These are phyloP conservation scores for Ceratocystis diversiconidia DNA, from an alignment of 2,329 filamentous ascomycete genomes.

Conservation along the genomic window DNA sequence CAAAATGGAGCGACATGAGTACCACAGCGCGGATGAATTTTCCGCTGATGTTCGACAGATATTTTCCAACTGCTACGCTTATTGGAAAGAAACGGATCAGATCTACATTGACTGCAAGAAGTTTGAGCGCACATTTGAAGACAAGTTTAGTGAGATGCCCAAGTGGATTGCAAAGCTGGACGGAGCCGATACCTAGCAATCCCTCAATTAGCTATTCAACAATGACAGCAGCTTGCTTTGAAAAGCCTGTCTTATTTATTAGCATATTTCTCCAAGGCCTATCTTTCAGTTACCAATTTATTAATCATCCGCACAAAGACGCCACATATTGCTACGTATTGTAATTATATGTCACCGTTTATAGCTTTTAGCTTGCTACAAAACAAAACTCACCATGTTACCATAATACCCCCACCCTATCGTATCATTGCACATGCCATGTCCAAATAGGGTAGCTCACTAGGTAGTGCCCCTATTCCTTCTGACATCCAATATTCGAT, in stretches of 20 bases:
- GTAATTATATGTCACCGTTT: neutral
- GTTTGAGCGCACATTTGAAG: constrained; percentile 43
- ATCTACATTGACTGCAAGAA: constrained; percentile 43
- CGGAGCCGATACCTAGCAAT: constrained; percentile 7
- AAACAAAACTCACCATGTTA: no score
- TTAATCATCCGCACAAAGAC: neutral
- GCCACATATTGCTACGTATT: neutral
- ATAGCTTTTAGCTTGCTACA: no score
- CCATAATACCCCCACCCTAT: no score
- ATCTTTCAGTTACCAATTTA: neutral
- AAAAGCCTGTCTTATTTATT: neutral
- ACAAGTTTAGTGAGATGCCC: constrained; percentile 45
- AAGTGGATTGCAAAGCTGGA: constrained; percentile 45
- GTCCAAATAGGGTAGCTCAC: no score
- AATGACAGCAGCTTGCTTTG: no score
- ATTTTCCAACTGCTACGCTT: constrained; percentile 49
- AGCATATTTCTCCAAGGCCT: neutral
- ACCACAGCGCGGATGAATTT: constrained; percentile 40
- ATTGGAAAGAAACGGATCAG: constrained; percentile 41
- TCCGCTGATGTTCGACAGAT: constrained; percentile 45
- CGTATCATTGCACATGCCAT: no score
- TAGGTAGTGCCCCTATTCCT: no score
- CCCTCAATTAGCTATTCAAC: no score
- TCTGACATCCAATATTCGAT: neutral
- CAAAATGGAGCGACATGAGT: constrained; percentile 43